Evolutionary conservation across 345 rosid genomes (phyloP), one percentile per base, ranked within the genome.

Genomic region (Melastoma malabathricum): DNA sequence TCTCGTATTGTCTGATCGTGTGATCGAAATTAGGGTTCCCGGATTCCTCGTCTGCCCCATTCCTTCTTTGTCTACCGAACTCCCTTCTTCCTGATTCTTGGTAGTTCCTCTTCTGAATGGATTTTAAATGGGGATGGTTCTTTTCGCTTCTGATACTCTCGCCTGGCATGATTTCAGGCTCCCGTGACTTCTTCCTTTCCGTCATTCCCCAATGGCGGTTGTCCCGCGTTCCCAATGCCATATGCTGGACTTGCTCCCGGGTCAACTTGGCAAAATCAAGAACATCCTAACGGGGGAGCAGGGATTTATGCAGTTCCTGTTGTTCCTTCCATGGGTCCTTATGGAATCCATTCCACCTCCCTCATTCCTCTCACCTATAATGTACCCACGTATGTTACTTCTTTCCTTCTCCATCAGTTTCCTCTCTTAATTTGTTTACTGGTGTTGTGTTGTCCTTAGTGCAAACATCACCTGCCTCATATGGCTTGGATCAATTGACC

Each of bases 331-430:
- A 69, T 67, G 68, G 81, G 86, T 31, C 72, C 79, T 50, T 52
- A 81, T 60, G 96, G 86, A 68, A 59, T 84, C 59, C 82, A 84
- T 4, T 68, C 97, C 6, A 76, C 72, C 59, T 70, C 78, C 15
- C 95, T 88, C 54, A 75, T 93, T 69, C 97, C 99, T 44, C 99
- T 93, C 41, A 81, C 97, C 18, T 89, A 77, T 66, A 81, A 71
- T 48, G 49, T 88, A 55, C 96, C 99, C 41, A 85, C 81, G 99
- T 93, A 75, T 73, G 41, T n/a, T 54, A 34, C 34, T 51, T 43
- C n/a, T 29, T 15, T 31, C 44, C 19, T 19, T 51, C 44, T 51
- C 1, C 5, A 18, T 20, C 13, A 34, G 15, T 1, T 51, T 15
- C 55, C 16, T 51, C 43, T 15, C 54, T 51, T 15, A 12, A 31